Evolutionary conservation across 2,329 filamentous ascomycete species (phyloP).

Genomic region (Aureobasidium sp.): DNA sequence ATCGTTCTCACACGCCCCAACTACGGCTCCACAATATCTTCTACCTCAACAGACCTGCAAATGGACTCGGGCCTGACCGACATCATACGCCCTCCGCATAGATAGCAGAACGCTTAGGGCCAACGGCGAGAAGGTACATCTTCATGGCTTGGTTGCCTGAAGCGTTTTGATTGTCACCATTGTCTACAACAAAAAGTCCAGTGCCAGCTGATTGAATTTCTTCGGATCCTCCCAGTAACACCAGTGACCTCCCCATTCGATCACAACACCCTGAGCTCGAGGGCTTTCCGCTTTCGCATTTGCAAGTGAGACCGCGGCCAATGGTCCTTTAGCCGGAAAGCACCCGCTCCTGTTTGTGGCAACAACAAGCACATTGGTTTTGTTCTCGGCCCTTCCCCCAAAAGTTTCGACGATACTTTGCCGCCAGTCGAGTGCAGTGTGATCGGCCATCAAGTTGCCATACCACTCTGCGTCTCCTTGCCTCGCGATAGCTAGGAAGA

Average conservation of each 20-base stretch:
- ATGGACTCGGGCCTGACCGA: no score
- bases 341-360: slow-evolving; percentile 12
- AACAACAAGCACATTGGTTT: slow-evolving; percentile 4
- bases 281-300: background rate
- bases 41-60: no score
- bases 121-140: no score
- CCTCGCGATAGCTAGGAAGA: slow-evolving; percentile 10
- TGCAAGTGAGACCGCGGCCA: background rate
- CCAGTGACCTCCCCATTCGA: slow-evolving; percentile 15
- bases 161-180: no score
- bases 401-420: slow-evolving; percentile 12
- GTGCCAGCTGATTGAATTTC: slow-evolving; percentile 3
- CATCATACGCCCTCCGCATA: no score
- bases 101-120: no score
- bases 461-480: slow-evolving; percentile 9
- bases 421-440: slow-evolving; percentile 12
- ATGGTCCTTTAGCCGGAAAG: background rate
- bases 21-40: no score
- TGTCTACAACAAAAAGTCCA: background rate
- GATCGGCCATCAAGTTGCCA: slow-evolving; percentile 14
- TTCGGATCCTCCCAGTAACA: slow-evolving; percentile 12
- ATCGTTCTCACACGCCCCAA: no score
- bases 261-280: background rate
- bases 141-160: no score
- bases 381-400: background rate